Evolutionary conservation across 176 grass and related monocot genomes (phyloP), one percentile per base, ranked within the genome.

Genomic region (Phoenix dactylifera): DNA sequence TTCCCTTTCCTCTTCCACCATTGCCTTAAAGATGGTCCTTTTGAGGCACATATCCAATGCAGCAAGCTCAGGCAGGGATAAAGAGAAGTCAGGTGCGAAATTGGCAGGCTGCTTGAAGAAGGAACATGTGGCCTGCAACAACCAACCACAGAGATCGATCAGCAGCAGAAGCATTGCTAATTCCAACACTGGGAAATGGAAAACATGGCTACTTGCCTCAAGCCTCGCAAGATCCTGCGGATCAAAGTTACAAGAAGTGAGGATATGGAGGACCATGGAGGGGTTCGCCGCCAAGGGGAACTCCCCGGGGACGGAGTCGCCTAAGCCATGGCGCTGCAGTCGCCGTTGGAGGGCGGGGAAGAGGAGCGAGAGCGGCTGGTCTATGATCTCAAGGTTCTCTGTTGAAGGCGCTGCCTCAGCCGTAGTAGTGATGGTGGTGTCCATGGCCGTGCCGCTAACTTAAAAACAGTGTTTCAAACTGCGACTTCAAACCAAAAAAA

Each of bases 41-140:
- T 89, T 86, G 54, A 89, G 79, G 56, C 85, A 95, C 85, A 95
- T 86, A 52, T 89, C 89, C 49, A 95, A 82, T 1, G 85, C 85
- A 15, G 89, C 85, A 18, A 95, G 76, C 63, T 95, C 89, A 7
- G 89, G 62, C 61, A 95, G 83, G 51, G 89, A 86, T 39, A 89
- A 76, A 50, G 75, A 62, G 57, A 75, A 80, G 29, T 95, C 89
- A 4, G 89, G 89, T 58, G 85, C 50, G 26, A 89, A 95, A 73
- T 89, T 86, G 58, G 82, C 85, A 64, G 89, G 89, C 74, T 95
- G 89, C 51, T 85, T 89, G 69, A 95, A 95, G 56, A 95, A 89
- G 12, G 69, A 60, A 72, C 89, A 89, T 59, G 89, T 95, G 59
- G 73, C 89, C 89, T 89, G 83, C 48, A 24, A 67, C 69, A 80